These are phyloP conservation scores for Neurospora sp. DNA, from an alignment of 495 filamentous ascomycete genomes.

Conservation along the genomic window DNA sequence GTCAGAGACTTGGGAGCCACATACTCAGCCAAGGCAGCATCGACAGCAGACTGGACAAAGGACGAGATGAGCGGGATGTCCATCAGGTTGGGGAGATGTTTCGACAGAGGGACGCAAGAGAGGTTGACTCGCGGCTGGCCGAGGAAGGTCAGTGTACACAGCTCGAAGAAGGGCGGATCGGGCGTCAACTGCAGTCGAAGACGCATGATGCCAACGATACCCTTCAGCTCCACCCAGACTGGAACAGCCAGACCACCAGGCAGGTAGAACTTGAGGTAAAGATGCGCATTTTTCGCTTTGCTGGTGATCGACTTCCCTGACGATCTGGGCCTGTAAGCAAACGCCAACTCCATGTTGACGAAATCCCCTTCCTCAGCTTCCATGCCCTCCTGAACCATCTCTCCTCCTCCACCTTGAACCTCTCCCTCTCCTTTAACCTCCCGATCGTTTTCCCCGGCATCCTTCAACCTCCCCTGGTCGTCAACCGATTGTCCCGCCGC, in stretches of 20 bases:
- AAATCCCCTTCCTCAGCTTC: slow-evolving; percentile 67
- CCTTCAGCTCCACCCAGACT: slow-evolving; percentile 63
- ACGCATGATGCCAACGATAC: slow-evolving; percentile 53
- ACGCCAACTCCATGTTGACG: slow-evolving; percentile 58
- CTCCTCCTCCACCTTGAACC: slow-evolving; percentile 23
- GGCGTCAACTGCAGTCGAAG: slow-evolving; percentile 57
- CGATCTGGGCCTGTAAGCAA: slow-evolving; percentile 53
- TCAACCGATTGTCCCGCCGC: slow-evolving; percentile 49
- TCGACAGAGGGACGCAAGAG: slow-evolving; percentile 55
- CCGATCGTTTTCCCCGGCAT: slow-evolving; percentile 34
- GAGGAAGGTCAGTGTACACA: slow-evolving; percentile 62
- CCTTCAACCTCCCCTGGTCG: slow-evolving; percentile 38
- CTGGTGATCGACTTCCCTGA: slow-evolving; percentile 44
- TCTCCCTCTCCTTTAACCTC: slow-evolving; percentile 33
- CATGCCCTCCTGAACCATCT: slow-evolving; percentile 47
- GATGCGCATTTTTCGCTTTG: slow-evolving; percentile 58
- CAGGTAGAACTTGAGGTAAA: slow-evolving; percentile 59
- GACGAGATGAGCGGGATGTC: slow-evolving; percentile 59
- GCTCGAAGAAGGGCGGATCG: slow-evolving; percentile 60
- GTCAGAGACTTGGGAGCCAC: slow-evolving; percentile 66
- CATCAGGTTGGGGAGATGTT: slow-evolving; percentile 58
- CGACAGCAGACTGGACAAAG: slow-evolving; percentile 63
- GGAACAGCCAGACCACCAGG: slow-evolving; percentile 47
- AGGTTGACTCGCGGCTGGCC: slow-evolving; percentile 66
- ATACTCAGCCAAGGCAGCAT: slow-evolving; percentile 59